A percentile compares a stretch with the other conserved stretches of the same genome.
Evolutionary conservation across 148 eudicot species (phyloP).

Genomic region (Hydrangea macrophylla): DNA sequence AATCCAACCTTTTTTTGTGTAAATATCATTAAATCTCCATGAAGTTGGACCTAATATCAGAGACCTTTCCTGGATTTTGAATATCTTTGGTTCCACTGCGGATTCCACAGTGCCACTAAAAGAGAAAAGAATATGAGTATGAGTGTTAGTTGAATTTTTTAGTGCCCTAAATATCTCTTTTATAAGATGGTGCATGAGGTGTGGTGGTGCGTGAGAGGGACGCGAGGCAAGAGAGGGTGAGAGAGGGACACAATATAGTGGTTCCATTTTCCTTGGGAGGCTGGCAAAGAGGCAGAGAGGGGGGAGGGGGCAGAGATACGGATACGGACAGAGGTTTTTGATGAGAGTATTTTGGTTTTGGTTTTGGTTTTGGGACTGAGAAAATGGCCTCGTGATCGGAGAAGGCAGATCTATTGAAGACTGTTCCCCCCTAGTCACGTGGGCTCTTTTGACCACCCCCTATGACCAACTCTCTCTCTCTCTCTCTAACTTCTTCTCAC

Average conservation of each 20-base stretch:
- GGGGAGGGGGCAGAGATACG: constrained; percentile 22
- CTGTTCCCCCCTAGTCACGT: constrained; percentile 87
- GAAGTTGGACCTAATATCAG: no score
- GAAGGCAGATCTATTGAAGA: constrained; percentile 92
- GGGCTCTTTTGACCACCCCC: constrained; percentile 62
- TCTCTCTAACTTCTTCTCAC: neutral
- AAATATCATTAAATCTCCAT: no score
- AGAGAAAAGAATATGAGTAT: no score
- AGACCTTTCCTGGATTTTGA: no score
- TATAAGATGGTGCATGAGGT: no score
- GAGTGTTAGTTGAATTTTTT: no score
- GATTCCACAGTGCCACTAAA: no score
- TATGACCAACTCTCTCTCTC: constrained; percentile 18
- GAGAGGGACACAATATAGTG: neutral
- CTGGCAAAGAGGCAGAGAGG: constrained; percentile 15
- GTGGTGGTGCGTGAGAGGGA: neutral
- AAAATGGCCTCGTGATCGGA: constrained; percentile 87
- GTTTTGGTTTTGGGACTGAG: constrained; percentile 17
- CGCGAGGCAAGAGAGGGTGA: neutral
- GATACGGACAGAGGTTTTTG: constrained; percentile 23
- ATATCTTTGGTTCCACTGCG: no score
- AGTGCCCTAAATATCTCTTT: no score
- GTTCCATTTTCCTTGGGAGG: constrained; percentile 43
- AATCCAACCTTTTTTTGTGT: no score
- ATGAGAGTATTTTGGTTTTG: no score